Conservation (phyloP, 163 green algal genomes). For the Botryococcus braunii region DNA sequence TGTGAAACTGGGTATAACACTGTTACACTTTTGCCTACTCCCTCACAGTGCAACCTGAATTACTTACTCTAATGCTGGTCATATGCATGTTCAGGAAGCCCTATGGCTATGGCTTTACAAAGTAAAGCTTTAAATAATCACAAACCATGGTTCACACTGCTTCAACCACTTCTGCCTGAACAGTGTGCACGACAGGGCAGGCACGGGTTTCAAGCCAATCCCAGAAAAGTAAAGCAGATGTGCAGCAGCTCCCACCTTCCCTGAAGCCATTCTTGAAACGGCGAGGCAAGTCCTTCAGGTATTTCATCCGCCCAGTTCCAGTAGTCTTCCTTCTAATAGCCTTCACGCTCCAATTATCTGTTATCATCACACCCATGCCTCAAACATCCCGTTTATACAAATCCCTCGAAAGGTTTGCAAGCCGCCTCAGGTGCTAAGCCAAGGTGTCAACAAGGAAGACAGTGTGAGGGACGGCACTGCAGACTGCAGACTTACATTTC, state of each 20-base stretch:
- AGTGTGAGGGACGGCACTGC: neutral
- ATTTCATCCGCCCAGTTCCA: slow-evolving; percentile 87
- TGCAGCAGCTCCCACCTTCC: slow-evolving; percentile 43
- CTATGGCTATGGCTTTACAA: no score
- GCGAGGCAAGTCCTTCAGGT: slow-evolving; percentile 81
- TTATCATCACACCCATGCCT: neutral
- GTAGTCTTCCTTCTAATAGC: slow-evolving; percentile 97
- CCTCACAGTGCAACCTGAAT: no score
- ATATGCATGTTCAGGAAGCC: no score
- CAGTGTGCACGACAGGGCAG: no score
- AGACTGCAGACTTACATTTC: slow-evolving; percentile 70
- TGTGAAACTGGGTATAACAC: no score
- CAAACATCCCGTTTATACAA: neutral
- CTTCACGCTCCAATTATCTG: slow-evolving; percentile 98
- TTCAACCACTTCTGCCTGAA: no score
- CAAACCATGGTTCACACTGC: no score
- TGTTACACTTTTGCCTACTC: no score
- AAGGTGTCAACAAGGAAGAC: neutral
- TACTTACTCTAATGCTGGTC: no score
- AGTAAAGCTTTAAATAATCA: no score
- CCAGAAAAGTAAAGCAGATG: neutral
- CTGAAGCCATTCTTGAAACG: slow-evolving; percentile 96
- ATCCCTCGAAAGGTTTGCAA: neutral
- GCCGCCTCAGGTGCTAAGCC: neutral
- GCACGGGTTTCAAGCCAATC: no score